These are phyloP conservation scores for Drechmeria coniospora DNA, from an alignment of 2,329 filamentous ascomycete genomes.

Conservation along the genomic window DNA sequence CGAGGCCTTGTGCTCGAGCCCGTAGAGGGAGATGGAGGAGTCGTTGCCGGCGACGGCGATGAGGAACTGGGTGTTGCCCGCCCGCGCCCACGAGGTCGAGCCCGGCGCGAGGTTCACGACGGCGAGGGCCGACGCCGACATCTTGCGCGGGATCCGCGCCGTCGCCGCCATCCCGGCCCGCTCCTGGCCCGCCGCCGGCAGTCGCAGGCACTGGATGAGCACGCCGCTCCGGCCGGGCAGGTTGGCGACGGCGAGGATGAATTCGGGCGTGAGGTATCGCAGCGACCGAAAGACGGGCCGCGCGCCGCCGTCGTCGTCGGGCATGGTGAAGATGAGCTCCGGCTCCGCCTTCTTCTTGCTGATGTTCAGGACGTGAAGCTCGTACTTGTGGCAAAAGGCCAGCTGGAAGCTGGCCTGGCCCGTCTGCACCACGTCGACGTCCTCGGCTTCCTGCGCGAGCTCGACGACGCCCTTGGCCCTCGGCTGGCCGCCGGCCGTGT, in stretches of 20 bases:
- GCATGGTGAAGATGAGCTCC: conserved; percentile 39
- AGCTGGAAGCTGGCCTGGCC: conserved; percentile 50
- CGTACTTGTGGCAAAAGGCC: conserved; percentile 63
- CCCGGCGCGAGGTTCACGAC: conserved; percentile 51
- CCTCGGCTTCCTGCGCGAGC: conserved; percentile 43
- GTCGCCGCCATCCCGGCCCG: conserved; percentile 35
- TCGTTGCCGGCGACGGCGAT: conserved; percentile 71
- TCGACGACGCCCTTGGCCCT: conserved; percentile 34
- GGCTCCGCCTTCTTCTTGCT: conserved; percentile 32
- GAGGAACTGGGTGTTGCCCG: conserved; percentile 58
- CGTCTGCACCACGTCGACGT: conserved; percentile 52
- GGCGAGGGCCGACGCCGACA: conserved; percentile 65
- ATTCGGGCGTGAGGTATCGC: conserved; percentile 42
- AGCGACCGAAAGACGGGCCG: conserved; percentile 41
- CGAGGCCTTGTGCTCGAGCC: conserved; percentile 50
- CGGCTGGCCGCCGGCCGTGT: conserved; percentile 33
- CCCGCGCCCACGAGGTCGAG: conserved; percentile 29
- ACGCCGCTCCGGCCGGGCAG: conserved; percentile 42
- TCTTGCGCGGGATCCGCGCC: conserved; percentile 45
- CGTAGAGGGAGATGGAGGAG: conserved; percentile 62
- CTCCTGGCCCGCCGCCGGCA: conserved; percentile 23
- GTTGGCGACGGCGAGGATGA: conserved; percentile 43
- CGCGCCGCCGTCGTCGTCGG: conserved; percentile 27
- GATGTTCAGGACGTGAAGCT: conserved; percentile 54
- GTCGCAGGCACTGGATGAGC: conserved; percentile 39